Base-by-base conservation (phyloP, 305 asterid species). In the Nicotiana rustica region DNA sequence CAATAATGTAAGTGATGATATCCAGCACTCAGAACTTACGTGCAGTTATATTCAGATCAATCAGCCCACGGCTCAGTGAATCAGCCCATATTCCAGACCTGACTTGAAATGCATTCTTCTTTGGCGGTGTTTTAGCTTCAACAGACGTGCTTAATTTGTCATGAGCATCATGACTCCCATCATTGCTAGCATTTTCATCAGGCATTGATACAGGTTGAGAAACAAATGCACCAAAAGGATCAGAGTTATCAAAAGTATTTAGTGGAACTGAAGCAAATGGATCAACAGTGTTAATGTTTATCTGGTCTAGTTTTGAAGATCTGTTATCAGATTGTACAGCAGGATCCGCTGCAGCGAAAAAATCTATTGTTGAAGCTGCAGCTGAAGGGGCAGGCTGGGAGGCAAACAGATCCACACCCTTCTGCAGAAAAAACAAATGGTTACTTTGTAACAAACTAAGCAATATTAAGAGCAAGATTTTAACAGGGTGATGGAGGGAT, bases 201-300 rank as follows among this genome's bases (percentile, higher is more conserved):
- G 89, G 83, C 31, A 36, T 87, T 10, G 91, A 77, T 67, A 66
- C 57, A 65, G 94, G 85, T 41, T 88, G 88, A 77, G 94, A 87
- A 83, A 89, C 84, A 83, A 93, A 91, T 84, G 91, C 86, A 62
- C 93, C 94, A 84, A 90, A 91, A 55, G 93, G 86, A 69, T 86
- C 90, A 66, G 93, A 87, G 61, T 86, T 78, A 70, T 89, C 93
- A 55, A 92, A 93, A 82, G 85, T 88, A 91, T 88, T 88, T 79
- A 91, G 82, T 56, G 98, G 93, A 82, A 95, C 86, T 12, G 93
- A 89, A 75, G 95, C 94, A 84, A 93, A 95, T 62, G 98, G 98
- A 80, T 95, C 98, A 31, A 88, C 81, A 38, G 78, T 41, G 85
- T 57, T 81, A 59, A 82, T 85, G 79, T 82, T 83, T 59, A 86